Evolutionary conservation across 108 stramenopile species (phyloP).

Genomic region (Cyclotella distinguenda): DNA sequence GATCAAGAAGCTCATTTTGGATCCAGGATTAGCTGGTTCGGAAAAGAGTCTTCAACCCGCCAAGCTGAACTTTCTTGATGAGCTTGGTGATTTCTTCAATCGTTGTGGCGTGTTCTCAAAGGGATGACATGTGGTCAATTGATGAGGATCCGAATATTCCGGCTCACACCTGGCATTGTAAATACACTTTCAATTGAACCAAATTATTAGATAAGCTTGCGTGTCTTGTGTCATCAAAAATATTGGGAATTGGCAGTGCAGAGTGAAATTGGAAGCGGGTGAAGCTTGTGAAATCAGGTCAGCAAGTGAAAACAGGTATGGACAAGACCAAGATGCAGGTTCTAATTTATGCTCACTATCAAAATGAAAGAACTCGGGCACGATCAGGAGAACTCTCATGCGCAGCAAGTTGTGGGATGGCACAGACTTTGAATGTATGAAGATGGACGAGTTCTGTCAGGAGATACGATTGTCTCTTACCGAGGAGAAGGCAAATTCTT

Average conservation of each 20-base stretch:
- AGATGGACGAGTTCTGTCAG: conserved; percentile 7
- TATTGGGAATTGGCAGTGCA: conserved; percentile 10
- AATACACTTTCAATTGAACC: conserved; percentile 3
- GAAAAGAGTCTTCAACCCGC: not conserved
- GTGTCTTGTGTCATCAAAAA: conserved; percentile 13
- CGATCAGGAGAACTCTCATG: not conserved
- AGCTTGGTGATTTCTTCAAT: not conserved
- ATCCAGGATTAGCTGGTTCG: not conserved
- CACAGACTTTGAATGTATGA: conserved; percentile 8
- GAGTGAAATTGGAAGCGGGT: conserved; percentile 8
- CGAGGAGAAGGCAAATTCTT: not conserved
- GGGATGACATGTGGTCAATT: not conserved
- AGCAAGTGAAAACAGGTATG: not conserved
- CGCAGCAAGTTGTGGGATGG: conserved; percentile 4
- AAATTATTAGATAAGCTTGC: conserved; percentile 22
- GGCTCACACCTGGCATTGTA: conserved; percentile 9
- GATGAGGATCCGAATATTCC: not conserved
- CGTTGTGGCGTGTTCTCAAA: not conserved
- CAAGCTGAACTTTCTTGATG: not conserved
- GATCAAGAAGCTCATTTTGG: not conserved
- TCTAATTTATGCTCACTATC: too few species aligned
- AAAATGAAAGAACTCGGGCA: not conserved
- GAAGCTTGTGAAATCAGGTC: too few species aligned
- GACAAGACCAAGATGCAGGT: conserved; percentile 11
- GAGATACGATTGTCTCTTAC: not conserved